Base-by-base conservation (phyloP, 306 rosid genomes). In the Citrullus amarus region DNA sequence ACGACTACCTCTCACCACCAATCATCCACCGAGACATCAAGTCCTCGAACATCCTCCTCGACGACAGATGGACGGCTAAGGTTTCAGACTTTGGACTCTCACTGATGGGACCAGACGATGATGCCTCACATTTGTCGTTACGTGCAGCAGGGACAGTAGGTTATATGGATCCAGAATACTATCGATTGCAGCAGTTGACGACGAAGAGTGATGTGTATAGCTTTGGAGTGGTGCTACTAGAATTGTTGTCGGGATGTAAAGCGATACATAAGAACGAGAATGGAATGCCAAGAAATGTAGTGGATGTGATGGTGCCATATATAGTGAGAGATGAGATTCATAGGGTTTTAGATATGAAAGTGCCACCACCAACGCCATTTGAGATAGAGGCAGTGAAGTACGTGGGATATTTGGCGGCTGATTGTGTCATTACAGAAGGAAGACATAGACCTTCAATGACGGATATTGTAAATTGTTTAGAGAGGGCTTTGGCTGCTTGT, bases 161-260 rank as follows among this genome's bases (percentile, higher is more conserved):
- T 1, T 93, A 93, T 85, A 95, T 95, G 82, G 98, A 95, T 25
- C 98, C 98, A 0, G 98, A 92, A 68, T 95, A 95, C 78, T 95
- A 91, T 2, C 81, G 96, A 32, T 93, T 92, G 60, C 97, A 89
- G 5, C 87, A 82, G 16, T 36, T 95, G 20, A 95, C 97, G 0
- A 66, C 91, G 1, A 95, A 95, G 80, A 95, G 93, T 15, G 97
- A 95, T 15, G 98, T 95, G 20, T 95, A 92, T 53, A 95, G 98
- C 48, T 95, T 95, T 6, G 97, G 98, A 0, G 94, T 95, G 0
- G 89, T 95, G 14, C 54, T 95, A 71, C 78, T 95, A 0, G 98
- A 95, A 78, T 44, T 95, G 51, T 74, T 95, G 9, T 85, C 91
- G 0, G 97, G 97, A 6, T 79, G 74, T 30, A 91, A 72, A 28